These are phyloP conservation scores for Colletotrichum shisoi DNA, from an alignment of 2,329 filamentous ascomycete genomes.

Conservation along the genomic window DNA sequence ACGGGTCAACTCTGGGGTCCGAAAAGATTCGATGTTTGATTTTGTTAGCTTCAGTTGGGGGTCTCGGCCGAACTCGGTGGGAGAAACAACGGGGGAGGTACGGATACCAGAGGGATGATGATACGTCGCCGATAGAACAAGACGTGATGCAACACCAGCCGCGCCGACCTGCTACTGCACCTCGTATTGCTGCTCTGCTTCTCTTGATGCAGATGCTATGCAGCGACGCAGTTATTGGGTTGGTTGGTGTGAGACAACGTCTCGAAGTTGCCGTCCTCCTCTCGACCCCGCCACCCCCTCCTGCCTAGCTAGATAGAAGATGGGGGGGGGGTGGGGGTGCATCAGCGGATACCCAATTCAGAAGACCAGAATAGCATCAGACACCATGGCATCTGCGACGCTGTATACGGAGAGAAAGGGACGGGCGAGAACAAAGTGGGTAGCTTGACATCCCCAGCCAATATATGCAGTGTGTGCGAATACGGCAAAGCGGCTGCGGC, in stretches of 20 bases:
- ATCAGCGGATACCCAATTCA: slow-evolving; percentile 6
- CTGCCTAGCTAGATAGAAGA: too few relatives aligned
- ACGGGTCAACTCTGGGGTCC: not conserved
- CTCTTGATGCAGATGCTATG: slow-evolving; percentile 12
- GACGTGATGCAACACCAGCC: slow-evolving; percentile 32
- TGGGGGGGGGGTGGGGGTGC: slow-evolving; percentile 14
- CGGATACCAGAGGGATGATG: not conserved
- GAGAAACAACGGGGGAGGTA: slow-evolving; percentile 11
- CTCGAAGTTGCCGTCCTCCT: not conserved
- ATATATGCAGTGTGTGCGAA: not conserved
- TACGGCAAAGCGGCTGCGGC: not conserved
- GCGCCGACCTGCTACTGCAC: slow-evolving; percentile 21
- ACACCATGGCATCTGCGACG: not conserved
- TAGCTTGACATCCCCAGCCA: not conserved
- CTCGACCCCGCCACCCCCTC: not conserved
- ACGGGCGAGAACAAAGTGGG: slow-evolving; percentile 4
- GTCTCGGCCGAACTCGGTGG: slow-evolving; percentile 22
- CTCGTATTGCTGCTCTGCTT: slow-evolving; percentile 33
- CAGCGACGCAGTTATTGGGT: slow-evolving; percentile 19
- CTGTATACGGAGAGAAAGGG: slow-evolving; percentile 3
- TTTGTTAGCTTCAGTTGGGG: not conserved
- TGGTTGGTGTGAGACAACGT: slow-evolving; percentile 16
- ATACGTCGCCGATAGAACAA: slow-evolving; percentile 13
- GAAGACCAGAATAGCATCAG: slow-evolving; percentile 22
- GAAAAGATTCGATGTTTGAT: slow-evolving; percentile 2